A percentile compares a stretch with the other conserved stretches of the same genome.
phyloP scores from a whole-genome alignment of 352 stramenopile genomes.

The Thraustochytrium striatum region DNA sequence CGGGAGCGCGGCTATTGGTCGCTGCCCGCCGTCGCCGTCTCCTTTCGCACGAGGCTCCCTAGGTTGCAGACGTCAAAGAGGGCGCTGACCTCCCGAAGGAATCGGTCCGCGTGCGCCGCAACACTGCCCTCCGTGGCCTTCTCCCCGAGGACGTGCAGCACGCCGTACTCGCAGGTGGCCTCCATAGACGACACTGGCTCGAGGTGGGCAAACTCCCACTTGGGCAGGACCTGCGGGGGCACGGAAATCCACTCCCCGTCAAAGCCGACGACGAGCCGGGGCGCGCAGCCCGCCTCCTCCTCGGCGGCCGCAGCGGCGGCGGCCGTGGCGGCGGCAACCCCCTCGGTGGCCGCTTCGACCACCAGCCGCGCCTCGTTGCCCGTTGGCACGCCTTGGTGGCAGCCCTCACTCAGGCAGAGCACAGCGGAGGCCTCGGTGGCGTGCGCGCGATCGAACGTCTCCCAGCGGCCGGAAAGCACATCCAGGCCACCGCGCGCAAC shows the following conservation, averaged over 20 bases:
- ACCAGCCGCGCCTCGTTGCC: neutral
- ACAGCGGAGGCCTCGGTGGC: neutral
- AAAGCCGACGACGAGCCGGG: slow-evolving; percentile 27
- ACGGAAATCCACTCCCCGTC: slow-evolving; percentile 42
- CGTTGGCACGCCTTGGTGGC: slow-evolving; percentile 5
- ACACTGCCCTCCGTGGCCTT: neutral
- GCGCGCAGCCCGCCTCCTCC: neutral
- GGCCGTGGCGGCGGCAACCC: neutral
- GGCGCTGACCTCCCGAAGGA: neutral
- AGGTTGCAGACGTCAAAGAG: slow-evolving; percentile 45
- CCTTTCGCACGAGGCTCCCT: neutral
- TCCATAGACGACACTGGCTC: neutral
- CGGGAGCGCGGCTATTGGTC: neutral
- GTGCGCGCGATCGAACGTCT: neutral
- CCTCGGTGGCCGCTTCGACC: neutral
- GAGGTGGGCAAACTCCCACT: slow-evolving; percentile 40
- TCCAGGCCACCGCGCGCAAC: slow-evolving; percentile 24
- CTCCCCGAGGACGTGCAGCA: slow-evolving; percentile 13
- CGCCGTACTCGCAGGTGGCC: slow-evolving; percentile 10
- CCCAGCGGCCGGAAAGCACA: neutral
- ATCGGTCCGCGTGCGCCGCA: neutral
- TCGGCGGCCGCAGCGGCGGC: neutral
- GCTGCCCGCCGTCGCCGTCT: neutral
- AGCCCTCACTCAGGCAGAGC: neutral
- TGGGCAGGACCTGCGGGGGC: neutral